These are phyloP conservation scores for Gorgonomyces haynaldii DNA, from an alignment of 192 early-diverging fungal species.

Conservation along the genomic window DNA sequence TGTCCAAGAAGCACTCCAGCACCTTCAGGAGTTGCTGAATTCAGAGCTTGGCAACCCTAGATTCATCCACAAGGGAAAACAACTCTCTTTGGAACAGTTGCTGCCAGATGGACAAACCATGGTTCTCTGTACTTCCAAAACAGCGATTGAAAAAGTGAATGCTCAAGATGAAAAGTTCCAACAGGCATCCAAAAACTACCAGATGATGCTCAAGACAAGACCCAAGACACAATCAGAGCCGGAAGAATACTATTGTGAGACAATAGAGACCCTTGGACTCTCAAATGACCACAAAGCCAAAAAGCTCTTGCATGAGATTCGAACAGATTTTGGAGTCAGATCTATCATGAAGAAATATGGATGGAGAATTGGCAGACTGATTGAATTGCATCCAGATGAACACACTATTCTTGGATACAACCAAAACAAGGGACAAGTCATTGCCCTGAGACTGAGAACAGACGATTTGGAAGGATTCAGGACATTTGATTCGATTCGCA, in stretches of 20 bases:
- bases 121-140: too few relatives aligned
- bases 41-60: too few relatives aligned
- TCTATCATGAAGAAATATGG: slow-evolving; percentile 32
- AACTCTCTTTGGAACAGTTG: too few relatives aligned
- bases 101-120: too few relatives aligned
- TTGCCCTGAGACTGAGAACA: slow-evolving; percentile 65
- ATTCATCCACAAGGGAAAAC: too few relatives aligned
- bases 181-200: background rate
- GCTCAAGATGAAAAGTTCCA: background rate
- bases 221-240: background rate
- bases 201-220: background rate
- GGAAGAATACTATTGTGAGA: background rate
- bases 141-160: too few relatives aligned
- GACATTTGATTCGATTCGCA: slow-evolving; percentile 51
- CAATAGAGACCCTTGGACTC: slow-evolving; percentile 45
- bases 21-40: too few relatives aligned
- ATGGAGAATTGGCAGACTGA: slow-evolving; percentile 57
- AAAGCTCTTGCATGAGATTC: slow-evolving; percentile 50
- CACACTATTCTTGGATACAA: slow-evolving; percentile 57
- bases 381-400: slow-evolving; percentile 59
- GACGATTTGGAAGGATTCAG: slow-evolving; percentile 67
- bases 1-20: too few relatives aligned
- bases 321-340: slow-evolving; percentile 46
- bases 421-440: slow-evolving; percentile 55
- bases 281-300: slow-evolving; percentile 36